phyloP scores from a whole-genome alignment of 1,284 basidiomycete genomes.

The Papiliotrema fonsecae region DNA sequence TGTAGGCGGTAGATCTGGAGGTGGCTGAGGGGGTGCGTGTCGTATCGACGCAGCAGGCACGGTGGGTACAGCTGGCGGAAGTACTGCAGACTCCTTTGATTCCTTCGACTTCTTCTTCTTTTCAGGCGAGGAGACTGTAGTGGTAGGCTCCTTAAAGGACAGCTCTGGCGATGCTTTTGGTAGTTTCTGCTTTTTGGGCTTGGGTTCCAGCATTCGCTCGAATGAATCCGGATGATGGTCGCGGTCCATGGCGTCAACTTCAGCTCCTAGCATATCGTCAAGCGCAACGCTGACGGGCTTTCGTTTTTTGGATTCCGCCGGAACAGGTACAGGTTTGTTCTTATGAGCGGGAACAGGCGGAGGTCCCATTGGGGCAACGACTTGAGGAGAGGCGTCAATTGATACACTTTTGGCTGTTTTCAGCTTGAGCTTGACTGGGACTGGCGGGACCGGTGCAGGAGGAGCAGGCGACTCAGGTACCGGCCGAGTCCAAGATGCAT shows the following conservation, averaged over 20 bases:
- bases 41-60: neutral
- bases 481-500: too few relatives aligned
- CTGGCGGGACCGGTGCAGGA: slow-evolving; percentile 7
- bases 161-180: neutral
- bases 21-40: slow-evolving; percentile 22
- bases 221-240: slow-evolving; percentile 13
- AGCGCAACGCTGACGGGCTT: slow-evolving; percentile 21
- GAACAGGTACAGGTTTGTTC: too few relatives aligned
- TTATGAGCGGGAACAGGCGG: slow-evolving; percentile 39
- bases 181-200: slow-evolving; percentile 34
- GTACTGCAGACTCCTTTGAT: neutral
- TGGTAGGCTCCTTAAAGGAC: too few relatives aligned
- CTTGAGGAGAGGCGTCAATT: slow-evolving; percentile 13
- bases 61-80: slow-evolving; percentile 1
- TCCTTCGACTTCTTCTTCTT: slow-evolving; percentile 17
- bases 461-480: neutral
- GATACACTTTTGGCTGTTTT: slow-evolving; percentile 30
- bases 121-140: neutral
- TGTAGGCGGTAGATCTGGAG: slow-evolving; percentile 26
- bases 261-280: slow-evolving; percentile 44
- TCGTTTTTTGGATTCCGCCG: too few relatives aligned
- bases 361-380: slow-evolving; percentile 37
- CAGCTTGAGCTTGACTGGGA: slow-evolving; percentile 28
- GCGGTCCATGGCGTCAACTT: slow-evolving; percentile 41
- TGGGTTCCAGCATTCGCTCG: slow-evolving; percentile 26